A percentile compares a stretch with the other conserved stretches of the same genome.
These are phyloP conservation scores for Plectosphaerella cucumerina DNA, from an alignment of 2,329 filamentous ascomycete genomes.

Conservation along the genomic window DNA sequence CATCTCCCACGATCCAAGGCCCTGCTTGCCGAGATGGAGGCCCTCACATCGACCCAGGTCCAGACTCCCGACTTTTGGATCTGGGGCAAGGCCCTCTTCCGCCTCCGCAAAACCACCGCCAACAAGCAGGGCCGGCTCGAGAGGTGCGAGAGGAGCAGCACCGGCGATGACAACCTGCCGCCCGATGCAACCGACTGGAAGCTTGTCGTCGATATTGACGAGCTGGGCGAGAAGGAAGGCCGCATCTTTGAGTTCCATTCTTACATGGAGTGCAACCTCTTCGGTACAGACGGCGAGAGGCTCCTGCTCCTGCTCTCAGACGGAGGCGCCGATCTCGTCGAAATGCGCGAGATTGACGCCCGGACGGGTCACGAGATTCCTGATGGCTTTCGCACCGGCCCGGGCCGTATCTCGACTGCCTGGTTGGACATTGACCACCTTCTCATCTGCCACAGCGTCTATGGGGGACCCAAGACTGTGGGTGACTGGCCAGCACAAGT, in stretches of 20 bases:
- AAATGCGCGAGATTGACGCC: conserved; percentile 1
- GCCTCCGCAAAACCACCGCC: not conserved
- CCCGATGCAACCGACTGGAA: not conserved
- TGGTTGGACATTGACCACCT: conserved; percentile 1
- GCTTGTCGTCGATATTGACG: not conserved
- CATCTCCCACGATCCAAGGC: not conserved
- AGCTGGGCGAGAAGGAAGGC: not conserved
- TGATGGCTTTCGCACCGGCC: not conserved
- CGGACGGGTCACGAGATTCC: not conserved
- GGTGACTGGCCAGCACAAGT: not conserved
- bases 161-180: not conserved
- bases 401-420: not conserved
- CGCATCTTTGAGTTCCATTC: too few species aligned
- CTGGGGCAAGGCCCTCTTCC: not conserved
- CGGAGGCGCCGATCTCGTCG: not conserved
- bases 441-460: conserved; percentile 1
- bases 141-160: conserved; percentile 2
- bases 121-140: conserved; percentile 4
- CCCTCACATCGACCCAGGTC: not conserved
- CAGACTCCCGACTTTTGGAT: not conserved
- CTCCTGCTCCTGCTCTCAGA: not conserved
- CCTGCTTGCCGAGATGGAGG: not conserved
- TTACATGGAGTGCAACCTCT: not conserved
- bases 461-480: not conserved
- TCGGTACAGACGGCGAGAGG: not conserved